These are phyloP conservation scores for Ilyonectria robusta DNA, from an alignment of 2,329 filamentous ascomycete species.

Conservation along the genomic window DNA sequence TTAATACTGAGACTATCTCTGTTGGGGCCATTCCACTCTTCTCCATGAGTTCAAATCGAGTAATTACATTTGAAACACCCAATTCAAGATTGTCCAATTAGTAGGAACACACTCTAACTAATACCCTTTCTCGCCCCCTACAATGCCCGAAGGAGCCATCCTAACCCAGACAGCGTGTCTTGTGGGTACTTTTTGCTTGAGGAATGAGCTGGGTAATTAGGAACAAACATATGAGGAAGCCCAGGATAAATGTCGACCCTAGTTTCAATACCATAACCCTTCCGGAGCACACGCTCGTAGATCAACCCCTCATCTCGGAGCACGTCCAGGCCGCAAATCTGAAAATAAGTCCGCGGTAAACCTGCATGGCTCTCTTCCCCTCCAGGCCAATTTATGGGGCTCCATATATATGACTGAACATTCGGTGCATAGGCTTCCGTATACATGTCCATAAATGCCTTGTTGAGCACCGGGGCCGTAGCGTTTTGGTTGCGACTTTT, in stretches of 20 bases:
- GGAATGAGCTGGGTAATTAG: constrained; percentile 7
- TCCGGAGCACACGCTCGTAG: constrained; percentile 26
- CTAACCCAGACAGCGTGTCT: background rate
- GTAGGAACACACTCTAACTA: background rate
- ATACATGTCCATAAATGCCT: constrained; percentile 13
- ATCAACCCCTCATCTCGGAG: constrained; percentile 31
- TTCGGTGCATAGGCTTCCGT: constrained; percentile 17
- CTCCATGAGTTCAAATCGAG: too few species aligned
- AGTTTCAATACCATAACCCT: constrained; percentile 9
- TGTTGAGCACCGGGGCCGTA: constrained; percentile 1
- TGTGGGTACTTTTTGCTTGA: background rate
- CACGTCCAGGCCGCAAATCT: constrained; percentile 25
- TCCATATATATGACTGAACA: constrained; percentile 12
- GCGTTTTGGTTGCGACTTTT: constrained; percentile 20
- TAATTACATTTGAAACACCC: too few species aligned
- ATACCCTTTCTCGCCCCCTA: too few species aligned
- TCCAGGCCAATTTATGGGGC: constrained; percentile 20
- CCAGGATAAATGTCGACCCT: constrained; percentile 23
- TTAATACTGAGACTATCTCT: too few species aligned
- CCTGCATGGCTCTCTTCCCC: background rate
- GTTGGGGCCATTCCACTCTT: too few species aligned
- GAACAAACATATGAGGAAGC: constrained; percentile 17
- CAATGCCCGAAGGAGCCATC: constrained; percentile 1
- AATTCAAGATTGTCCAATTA: too few species aligned
- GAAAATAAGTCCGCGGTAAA: constrained; percentile 25